A percentile compares a stretch with the other conserved stretches of the same genome.
phyloP scores from a whole-genome alignment of 805 yeast genomes.

The Zygoascus biomembranicola region DNA sequence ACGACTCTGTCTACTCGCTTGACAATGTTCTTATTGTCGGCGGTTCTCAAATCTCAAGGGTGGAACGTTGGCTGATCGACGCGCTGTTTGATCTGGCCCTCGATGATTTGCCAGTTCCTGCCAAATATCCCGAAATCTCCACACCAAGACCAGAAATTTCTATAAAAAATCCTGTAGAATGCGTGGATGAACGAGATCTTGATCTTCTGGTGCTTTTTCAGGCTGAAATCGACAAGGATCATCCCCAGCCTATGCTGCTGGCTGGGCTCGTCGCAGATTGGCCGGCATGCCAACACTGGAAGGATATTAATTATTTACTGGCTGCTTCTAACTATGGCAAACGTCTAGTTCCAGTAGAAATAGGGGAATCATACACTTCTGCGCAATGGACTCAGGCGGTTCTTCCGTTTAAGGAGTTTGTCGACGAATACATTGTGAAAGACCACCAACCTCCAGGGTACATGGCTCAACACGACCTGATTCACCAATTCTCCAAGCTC shows the following conservation, averaged over 20 bases:
- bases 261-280: constrained; percentile 7
- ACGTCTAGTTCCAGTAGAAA: constrained; percentile 22
- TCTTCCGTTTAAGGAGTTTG: constrained; percentile 11
- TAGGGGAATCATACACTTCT: constrained; percentile 17
- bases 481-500: constrained; percentile 15
- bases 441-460: constrained; percentile 3
- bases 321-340: constrained; percentile 6
- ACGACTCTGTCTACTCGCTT: background rate
- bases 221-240: background rate
- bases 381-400: constrained; percentile 18
- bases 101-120: background rate
- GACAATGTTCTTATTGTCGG: constrained; percentile 1
- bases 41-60: background rate
- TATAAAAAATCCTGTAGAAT: background rate
- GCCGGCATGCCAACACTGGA: constrained; percentile 20
- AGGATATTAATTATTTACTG: constrained; percentile 14
- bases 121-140: background rate
- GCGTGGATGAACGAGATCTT: background rate
- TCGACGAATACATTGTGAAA: background rate
- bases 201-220: constrained; percentile 3
- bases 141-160: background rate
- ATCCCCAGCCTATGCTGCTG: constrained; percentile 4
- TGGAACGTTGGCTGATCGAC: background rate
- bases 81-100: background rate
- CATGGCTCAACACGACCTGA: constrained; percentile 20